Percentiles rank a stretch among this genome's conserved stretches.
These are phyloP conservation scores for Fusarium sp. DNA, from an alignment of 2,329 filamentous ascomycete species.

Conservation along the genomic window DNA sequence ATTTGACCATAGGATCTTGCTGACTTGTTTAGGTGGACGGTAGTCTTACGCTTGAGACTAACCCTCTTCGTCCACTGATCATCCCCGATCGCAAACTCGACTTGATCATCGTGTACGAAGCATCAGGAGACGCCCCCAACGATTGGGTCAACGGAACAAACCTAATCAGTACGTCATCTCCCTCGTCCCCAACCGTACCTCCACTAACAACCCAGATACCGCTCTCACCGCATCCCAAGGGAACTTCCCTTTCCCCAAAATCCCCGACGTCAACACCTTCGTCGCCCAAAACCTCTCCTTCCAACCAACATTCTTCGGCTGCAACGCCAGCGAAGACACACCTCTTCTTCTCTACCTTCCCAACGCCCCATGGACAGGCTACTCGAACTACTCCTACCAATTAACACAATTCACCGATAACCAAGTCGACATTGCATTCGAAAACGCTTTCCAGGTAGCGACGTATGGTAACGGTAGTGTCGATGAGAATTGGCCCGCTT, in stretches of 20 bases:
- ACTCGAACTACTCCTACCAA: conserved; percentile 43
- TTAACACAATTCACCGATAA: conserved; percentile 39
- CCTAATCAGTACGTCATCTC: conserved; percentile 31
- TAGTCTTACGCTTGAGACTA: conserved; percentile 45
- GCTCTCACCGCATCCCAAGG: conserved; percentile 36
- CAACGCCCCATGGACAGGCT: conserved; percentile 46
- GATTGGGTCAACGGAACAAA: conserved; percentile 46
- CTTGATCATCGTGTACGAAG: conserved; percentile 49
- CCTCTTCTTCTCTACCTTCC: conserved; percentile 46
- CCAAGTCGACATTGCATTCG: conserved; percentile 39
- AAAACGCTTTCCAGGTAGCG: conserved; percentile 81
- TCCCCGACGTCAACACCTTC: conserved; percentile 43
- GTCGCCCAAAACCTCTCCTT: conserved; percentile 39
- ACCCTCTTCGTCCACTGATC: conserved; percentile 46
- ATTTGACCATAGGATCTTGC: rapidly evolving
- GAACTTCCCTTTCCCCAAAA: conserved; percentile 43
- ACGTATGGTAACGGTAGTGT: conserved; percentile 82
- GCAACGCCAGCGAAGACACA: conserved; percentile 30
- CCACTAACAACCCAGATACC: conserved; percentile 15
- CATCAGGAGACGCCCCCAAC: conserved; percentile 41
- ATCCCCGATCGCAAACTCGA: conserved; percentile 43
- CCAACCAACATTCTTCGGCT: conserved; percentile 47
- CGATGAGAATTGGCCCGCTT: conserved; percentile 77
- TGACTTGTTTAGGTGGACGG: conserved; percentile 43
- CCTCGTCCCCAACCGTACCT: rapidly evolving